Percentiles rank a stretch among this genome's conserved stretches.
Evolutionary conservation across 2,329 filamentous ascomycete genomes (phyloP).

Genomic region (Neobulgaria alba): DNA sequence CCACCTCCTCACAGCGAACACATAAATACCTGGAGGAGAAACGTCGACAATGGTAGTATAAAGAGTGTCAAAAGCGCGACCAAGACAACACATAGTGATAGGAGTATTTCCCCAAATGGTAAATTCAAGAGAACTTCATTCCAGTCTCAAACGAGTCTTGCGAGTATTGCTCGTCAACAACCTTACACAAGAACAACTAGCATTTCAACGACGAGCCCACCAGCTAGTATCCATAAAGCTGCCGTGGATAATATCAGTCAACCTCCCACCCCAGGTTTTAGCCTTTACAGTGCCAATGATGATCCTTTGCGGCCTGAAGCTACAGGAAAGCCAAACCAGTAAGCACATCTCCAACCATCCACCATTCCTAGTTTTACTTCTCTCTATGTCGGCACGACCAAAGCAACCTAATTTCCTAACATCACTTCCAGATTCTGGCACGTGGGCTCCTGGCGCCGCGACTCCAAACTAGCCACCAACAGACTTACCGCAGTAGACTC

Average conservation of each 20-base stretch:
- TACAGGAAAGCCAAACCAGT: conserved; percentile 37
- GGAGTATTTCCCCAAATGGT: conserved; percentile 43
- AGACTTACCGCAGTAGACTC: too few species aligned
- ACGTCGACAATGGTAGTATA: conserved; percentile 38
- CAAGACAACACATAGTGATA: conserved; percentile 42
- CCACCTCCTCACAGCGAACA: conserved; percentile 47
- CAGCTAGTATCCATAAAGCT: conserved; percentile 13
- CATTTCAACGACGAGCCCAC: conserved; percentile 22
- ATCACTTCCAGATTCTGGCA: background rate
- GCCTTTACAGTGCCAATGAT: conserved; percentile 36
- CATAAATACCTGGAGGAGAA: conserved; percentile 82
- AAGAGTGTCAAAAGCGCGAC: conserved; percentile 25
- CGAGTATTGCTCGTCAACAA: conserved; percentile 23
- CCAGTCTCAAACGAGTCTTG: conserved; percentile 20
- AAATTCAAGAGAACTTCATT: conserved; percentile 28
- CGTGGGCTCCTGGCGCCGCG: background rate
- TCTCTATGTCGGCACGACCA: conserved; percentile 8
- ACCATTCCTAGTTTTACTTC: background rate
- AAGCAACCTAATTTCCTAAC: too few species aligned
- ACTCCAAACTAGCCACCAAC: too few species aligned
- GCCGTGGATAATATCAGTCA: conserved; percentile 20
- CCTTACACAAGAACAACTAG: conserved; percentile 20
- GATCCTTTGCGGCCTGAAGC: conserved; percentile 33
- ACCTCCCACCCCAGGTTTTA: conserved; percentile 49
- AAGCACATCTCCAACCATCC: background rate